Conservation (phyloP, 2,329 filamentous ascomycete species). For the Metarhizium sp. region DNA sequence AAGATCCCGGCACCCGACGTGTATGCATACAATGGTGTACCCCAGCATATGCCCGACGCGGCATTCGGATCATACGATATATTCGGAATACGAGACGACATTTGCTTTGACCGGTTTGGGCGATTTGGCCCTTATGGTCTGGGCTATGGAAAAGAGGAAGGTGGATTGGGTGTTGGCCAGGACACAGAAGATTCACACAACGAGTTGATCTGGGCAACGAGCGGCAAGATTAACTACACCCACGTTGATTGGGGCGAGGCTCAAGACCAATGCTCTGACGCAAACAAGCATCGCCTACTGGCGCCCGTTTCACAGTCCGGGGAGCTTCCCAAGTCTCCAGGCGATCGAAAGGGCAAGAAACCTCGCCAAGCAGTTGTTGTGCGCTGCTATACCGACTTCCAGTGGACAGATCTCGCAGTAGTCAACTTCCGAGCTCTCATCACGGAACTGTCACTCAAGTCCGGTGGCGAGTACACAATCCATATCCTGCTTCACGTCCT, state of each 20-base stretch:
- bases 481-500: slow-evolving; percentile 83
- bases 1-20: slow-evolving; percentile 50
- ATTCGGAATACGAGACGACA: slow-evolving; percentile 63
- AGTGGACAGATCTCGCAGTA: slow-evolving; percentile 68
- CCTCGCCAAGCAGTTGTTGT: slow-evolving; percentile 67
- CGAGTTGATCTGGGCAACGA: slow-evolving; percentile 45
- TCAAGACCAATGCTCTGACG: slow-evolving; percentile 42
- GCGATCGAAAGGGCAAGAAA: slow-evolving; percentile 24
- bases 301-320: slow-evolving; percentile 29
- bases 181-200: slow-evolving; percentile 64
- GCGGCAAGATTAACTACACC: slow-evolving; percentile 47
- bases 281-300: slow-evolving; percentile 55
- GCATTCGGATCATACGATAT: slow-evolving; percentile 68
- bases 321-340: slow-evolving; percentile 16
- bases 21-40: slow-evolving; percentile 60
- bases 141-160: slow-evolving; percentile 66
- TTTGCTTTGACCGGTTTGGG: slow-evolving; percentile 84
- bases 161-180: slow-evolving; percentile 62
- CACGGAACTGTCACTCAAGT: slow-evolving; percentile 65
- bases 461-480: slow-evolving; percentile 72
- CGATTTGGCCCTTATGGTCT: slow-evolving; percentile 77
- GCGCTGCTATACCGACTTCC: slow-evolving; percentile 70
- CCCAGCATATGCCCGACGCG: slow-evolving; percentile 68
- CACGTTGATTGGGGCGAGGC: slow-evolving; percentile 45
- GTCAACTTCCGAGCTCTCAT: slow-evolving; percentile 76